Conservation (phyloP, 2,329 filamentous ascomycete genomes). For the Periconia sp. region DNA sequence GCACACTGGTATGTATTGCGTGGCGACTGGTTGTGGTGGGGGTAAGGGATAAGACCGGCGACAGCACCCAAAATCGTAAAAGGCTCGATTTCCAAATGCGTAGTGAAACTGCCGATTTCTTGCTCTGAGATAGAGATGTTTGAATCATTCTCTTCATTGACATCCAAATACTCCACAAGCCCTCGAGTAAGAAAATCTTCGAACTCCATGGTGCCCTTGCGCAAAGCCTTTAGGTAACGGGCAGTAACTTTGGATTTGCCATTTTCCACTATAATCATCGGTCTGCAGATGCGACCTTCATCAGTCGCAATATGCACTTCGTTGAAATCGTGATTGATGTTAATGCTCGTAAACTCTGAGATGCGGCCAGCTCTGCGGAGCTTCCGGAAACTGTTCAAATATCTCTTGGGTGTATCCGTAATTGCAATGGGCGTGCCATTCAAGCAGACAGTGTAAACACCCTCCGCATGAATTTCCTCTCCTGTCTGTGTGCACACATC, state of each 20-base stretch:
- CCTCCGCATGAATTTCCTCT: conserved; percentile 80
- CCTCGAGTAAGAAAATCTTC: conserved; percentile 91
- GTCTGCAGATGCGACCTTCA: conserved; percentile 93
- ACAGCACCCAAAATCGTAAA: conserved; percentile 96
- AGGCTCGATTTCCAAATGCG: conserved; percentile 95
- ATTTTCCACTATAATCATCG: conserved; percentile 92
- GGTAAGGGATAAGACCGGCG: conserved; percentile 93
- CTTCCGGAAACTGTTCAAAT: conserved; percentile 80
- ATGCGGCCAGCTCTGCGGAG: conserved; percentile 88
- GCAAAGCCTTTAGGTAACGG: conserved; percentile 77
- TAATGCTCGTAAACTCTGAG: conserved; percentile 94
- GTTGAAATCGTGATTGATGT: conserved; percentile 89
- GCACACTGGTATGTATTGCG: conserved; percentile 99
- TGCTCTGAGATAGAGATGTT: conserved; percentile 89
- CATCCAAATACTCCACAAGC: conserved; percentile 93
- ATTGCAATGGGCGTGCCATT: conserved; percentile 93
- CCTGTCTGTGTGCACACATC: conserved; percentile 80
- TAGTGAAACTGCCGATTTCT: conserved; percentile 79
- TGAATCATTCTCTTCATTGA: conserved; percentile 97
- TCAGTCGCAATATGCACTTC: conserved; percentile 96
- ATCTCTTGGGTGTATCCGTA: conserved; percentile 82
- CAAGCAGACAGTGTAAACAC: conserved; percentile 87
- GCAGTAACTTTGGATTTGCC: conserved; percentile 77
- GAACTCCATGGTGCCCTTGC: conserved; percentile 82
- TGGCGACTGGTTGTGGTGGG: conserved; percentile 97